phyloP scores from a whole-genome alignment of 257 asterid genomes.

The Anisodus tanguticus region DNA sequence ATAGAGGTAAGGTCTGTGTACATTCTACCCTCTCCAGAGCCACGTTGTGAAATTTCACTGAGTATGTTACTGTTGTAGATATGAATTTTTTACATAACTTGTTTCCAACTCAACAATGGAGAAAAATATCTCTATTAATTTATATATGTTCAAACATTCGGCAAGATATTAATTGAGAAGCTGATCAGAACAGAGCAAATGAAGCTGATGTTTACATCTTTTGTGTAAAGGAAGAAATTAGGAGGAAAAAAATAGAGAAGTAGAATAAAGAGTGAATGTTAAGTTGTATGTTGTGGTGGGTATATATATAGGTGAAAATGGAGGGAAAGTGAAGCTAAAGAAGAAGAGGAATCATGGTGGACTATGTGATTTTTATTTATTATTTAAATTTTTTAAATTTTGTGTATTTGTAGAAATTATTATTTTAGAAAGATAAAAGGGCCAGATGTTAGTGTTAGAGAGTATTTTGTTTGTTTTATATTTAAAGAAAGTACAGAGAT shows the following conservation, averaged over 20 bases:
- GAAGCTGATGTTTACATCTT: not conserved
- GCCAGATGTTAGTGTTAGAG: not conserved
- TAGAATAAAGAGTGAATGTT: not conserved
- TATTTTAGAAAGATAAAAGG: not conserved
- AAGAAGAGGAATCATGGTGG: conserved; percentile 23
- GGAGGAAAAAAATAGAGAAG: not conserved
- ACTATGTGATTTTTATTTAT: not conserved
- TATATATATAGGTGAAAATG: conserved; percentile 18
- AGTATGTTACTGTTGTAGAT: too few species aligned
- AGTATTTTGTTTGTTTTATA: conserved; percentile 18
- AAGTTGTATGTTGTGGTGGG: not conserved
- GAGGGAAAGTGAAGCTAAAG: not conserved
- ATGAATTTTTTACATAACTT: not conserved
- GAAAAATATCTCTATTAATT: not conserved
- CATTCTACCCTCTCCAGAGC: too few species aligned
- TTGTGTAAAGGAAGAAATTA: not conserved
- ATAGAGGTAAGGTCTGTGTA: too few species aligned
- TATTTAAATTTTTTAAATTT: not conserved
- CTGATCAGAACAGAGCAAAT: too few species aligned
- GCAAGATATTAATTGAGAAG: too few species aligned
- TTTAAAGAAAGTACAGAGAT: conserved; percentile 30
- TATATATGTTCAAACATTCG: not conserved
- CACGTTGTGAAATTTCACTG: too few species aligned
- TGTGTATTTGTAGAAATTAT: not conserved
- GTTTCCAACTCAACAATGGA: not conserved